Conservation (phyloP, 1,139 yeast genomes). For the Candida tetrigidarum region DNA sequence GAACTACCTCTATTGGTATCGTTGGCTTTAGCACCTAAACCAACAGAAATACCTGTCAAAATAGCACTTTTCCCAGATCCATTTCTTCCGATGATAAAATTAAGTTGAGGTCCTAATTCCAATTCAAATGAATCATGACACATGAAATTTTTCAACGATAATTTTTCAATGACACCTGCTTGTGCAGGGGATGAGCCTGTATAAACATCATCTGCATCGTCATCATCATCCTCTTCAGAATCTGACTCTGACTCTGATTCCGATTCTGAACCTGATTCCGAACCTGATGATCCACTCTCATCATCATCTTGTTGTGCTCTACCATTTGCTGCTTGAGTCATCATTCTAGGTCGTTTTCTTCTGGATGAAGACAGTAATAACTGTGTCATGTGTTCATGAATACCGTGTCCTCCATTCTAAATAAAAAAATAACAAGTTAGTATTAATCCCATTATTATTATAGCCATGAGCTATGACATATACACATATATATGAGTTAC, state of each 20-base stretch:
- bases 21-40: conserved; percentile 94
- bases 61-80: conserved; percentile 97
- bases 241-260: conserved; percentile 1
- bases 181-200: conserved; percentile 32
- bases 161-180: conserved; percentile 60
- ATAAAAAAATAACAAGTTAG: neutral
- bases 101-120: conserved; percentile 80
- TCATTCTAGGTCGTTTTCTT: neutral
- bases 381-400: conserved; percentile 3
- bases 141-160: conserved; percentile 71
- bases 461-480: too few species aligned
- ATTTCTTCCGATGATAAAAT: conserved; percentile 91
- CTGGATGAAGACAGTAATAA: neutral
- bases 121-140: conserved; percentile 84
- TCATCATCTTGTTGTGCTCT: neutral
- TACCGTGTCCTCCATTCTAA: conserved; percentile 4
- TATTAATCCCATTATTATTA: neutral
- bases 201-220: conserved; percentile 4
- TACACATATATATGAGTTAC: too few species aligned
- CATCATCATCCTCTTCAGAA: conserved; percentile 12
- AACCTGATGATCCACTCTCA: neutral
- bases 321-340: conserved; percentile 3
- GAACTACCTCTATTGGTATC: conserved; percentile 85
- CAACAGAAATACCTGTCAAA: conserved; percentile 87
- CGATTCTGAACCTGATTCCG: neutral